Conservation (phyloP, 805 yeast species). For the Starmerella riodocensis region DNA sequence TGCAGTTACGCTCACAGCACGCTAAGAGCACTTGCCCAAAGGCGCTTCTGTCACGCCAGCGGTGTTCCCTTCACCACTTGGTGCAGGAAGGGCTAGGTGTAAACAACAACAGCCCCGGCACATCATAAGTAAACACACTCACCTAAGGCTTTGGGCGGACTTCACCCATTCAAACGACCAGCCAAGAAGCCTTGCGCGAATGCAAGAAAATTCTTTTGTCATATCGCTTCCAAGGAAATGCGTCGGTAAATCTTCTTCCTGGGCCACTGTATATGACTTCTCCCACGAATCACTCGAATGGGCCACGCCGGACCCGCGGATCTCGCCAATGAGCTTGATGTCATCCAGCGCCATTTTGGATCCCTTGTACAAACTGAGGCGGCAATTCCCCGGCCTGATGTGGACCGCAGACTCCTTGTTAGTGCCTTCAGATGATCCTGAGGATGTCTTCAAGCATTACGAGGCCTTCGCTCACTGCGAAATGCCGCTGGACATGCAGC, state of each 20-base stretch:
- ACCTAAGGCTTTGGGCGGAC: too few species aligned
- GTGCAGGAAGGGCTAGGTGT: constrained; percentile 8
- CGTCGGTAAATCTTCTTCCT: constrained; percentile 10
- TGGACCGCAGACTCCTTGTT: constrained; percentile 12
- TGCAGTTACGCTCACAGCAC: too few species aligned
- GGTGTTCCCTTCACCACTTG: too few species aligned
- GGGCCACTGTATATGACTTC: constrained; percentile 6
- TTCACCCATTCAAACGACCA: too few species aligned
- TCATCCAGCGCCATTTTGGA: constrained; percentile 8
- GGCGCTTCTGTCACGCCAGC: too few species aligned
- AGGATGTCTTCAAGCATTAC: constrained; percentile 3
- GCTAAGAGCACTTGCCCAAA: too few species aligned
- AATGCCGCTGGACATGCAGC: constrained; percentile 10
- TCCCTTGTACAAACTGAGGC: constrained; percentile 4
- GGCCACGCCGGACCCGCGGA: constrained; percentile 12
- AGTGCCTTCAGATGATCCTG: constrained; percentile 5
- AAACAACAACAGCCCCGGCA: constrained; percentile 14
- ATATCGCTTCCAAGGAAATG: constrained; percentile 13
- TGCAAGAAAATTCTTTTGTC: constrained; percentile 1
- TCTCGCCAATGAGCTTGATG: constrained; percentile 9
- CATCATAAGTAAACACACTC: neutral
- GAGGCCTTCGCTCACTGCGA: constrained; percentile 7
- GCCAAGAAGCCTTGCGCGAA: too few species aligned
- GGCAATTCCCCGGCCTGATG: constrained; percentile 6
- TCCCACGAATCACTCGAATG: constrained; percentile 8